Evolutionary conservation across 192 early-diverging fungal genomes (phyloP), one percentile per base, ranked within the genome.

Genomic region (Rhizoclosmatium globosum): DNA sequence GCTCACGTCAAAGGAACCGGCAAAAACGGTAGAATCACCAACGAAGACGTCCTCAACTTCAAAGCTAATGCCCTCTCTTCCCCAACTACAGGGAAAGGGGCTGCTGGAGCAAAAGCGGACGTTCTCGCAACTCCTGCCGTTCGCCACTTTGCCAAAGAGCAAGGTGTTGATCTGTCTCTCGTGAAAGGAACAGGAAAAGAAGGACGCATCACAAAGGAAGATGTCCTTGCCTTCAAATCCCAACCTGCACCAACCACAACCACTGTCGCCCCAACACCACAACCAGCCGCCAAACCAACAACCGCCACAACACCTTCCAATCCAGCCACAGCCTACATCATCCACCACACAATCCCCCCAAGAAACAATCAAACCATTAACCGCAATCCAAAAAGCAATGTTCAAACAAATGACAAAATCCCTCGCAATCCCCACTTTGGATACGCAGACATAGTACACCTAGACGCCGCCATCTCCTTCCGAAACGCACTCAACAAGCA

Each of bases 401-500:
- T 99, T 95, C 90, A 94, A 94, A 78, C 85, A 85, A 44, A 99
- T 99, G 96, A 95, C 98, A 6, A 90, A 91, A 48, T 96, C 98
- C 2, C 90, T 97, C 3, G 56, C 86, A 1, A 97, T 99, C 60
- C 98, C 98, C 96, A 99, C 84, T 96, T 99, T 86, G 92, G 95
- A 17, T 99, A 91, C 89, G 92, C 93, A 46, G 98, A 99, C 71
- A 94, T 96, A 76, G 92, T 98, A 73, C 83, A 89, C 50, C 79
- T 98, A 31, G 91, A 97, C 78, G 85, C 89, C 9, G 84, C 90
- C 7, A 86, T 92, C 60, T 83, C 79, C 9, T 90, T 91, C 45
- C 91, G 96, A 0, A 69, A 78, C 31, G 74, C 82, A 43, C 83
- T 99, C 78, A 97, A 97, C 81, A 76, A 60, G 45, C 76, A 89